Evolutionary conservation across 1,284 basidiomycete species (phyloP), one percentile per base, ranked within the genome.

Genomic region (Sutorius eximius): DNA sequence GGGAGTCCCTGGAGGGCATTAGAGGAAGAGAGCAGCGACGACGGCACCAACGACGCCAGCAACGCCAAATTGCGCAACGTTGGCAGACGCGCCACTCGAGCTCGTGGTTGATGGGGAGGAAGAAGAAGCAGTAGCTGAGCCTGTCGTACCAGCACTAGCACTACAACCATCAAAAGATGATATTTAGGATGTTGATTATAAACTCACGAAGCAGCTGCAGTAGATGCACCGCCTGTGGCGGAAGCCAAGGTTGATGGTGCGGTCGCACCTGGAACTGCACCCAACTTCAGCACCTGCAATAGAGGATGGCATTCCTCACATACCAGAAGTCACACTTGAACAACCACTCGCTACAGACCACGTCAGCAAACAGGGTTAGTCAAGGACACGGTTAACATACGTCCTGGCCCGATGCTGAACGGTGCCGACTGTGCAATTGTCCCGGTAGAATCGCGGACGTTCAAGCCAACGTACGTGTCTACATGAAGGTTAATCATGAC

Each of bases 371-470:
- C 15, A 22, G 2, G 4, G 36, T 44, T 20, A 49, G 15, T 11
- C 2, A 42, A 45, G 7, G 22, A 33, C 46, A 32, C 38, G 45
- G 59, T 46, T 15, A 51, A 11, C 79, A 51, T 73, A 87, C 85
- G 37, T 51, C 82, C 76, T 24, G 68, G 0, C 30, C 70, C 63
- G 59, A 87, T 63, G n/a, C 66, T 73, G 73, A 88, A 76, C 2
- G 80, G 40, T 16, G 78, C 83, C 5, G 77, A 73, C 61, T 84
- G 80, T 3, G 68, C 76, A 45, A 66, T 46, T 0, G 29, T 1
- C 63, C 87, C 86, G 36, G 68, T 78, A 55, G 45, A 65, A 59
- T 89, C 87, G 65, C 76, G 76, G 53, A 89, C 51, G 7, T 68
- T 75, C 27, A 89, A 67, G 45, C 78, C 81, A 45, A 87, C 62